Evolutionary conservation across 2,329 filamentous ascomycete genomes (phyloP).

Genomic region (Sporothrix schenckii): DNA sequence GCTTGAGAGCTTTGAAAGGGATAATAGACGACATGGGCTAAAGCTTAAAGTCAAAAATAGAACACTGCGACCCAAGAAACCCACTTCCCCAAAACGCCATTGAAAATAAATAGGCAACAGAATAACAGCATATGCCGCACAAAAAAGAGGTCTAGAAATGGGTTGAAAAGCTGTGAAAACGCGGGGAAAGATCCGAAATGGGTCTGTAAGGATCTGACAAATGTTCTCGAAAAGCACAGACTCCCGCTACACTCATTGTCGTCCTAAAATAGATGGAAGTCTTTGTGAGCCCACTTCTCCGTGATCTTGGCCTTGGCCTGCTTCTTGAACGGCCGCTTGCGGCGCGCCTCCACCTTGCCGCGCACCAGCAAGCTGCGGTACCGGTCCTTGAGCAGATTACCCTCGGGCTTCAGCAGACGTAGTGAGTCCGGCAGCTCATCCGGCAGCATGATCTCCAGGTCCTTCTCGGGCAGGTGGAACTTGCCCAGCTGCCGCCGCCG

Average conservation of each 20-base stretch:
- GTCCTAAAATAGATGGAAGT: conserved; percentile 65
- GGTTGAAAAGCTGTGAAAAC: not conserved
- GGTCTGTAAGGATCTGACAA: not conserved
- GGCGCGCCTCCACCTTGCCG: conserved; percentile 84
- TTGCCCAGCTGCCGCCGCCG: conserved; percentile 75
- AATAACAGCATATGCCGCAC: conserved; percentile 16
- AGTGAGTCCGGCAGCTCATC: conserved; percentile 83
- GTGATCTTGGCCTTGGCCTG: conserved; percentile 79
- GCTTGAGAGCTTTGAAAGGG: not conserved
- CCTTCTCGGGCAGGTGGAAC: conserved; percentile 72
- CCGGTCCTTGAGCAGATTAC: conserved; percentile 89
- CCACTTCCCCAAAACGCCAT: conserved; percentile 27
- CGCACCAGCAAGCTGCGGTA: conserved; percentile 87
- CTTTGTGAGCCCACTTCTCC: conserved; percentile 98
- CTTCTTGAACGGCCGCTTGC: conserved; percentile 77
- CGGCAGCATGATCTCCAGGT: conserved; percentile 77
- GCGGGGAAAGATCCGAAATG: not conserved
- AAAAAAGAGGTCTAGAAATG: conserved; percentile 12
- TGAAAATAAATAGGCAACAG: conserved; percentile 20
- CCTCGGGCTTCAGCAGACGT: conserved; percentile 84
- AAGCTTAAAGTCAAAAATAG: conserved; percentile 23
- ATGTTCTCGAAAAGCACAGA: not conserved
- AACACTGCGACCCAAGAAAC: conserved; percentile 18
- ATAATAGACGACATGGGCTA: not conserved
- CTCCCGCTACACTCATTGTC: not conserved